Evolutionary conservation across 352 stramenopile genomes (phyloP), one percentile per base, ranked within the genome.

Genomic region (Hyaloperonospora arabidopsidis): DNA sequence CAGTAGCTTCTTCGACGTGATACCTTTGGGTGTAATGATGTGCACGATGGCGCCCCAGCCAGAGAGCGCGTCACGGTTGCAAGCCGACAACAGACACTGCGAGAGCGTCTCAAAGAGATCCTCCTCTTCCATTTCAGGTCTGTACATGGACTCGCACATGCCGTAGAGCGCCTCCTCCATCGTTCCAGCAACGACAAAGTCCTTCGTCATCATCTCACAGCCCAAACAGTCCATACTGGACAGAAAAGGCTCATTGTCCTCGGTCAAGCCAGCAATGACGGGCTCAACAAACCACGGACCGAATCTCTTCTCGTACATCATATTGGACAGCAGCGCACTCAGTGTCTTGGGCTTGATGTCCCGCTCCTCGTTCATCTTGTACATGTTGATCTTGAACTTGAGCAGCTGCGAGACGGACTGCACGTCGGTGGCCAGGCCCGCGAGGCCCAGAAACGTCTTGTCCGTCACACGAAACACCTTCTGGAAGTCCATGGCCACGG

Each of bases 251-350:
- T 96, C 89, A 68, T 95, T 95, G 57, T 98, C 86, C 43, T 92
- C 79, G 36, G 77, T 96, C 13, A 99, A 71, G 5, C 97, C 97
- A 5, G 96, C 96, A 49, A 99, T 95, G 11, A 99, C 79, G 6
- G 97, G 97, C 70, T 99, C 96, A 18, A 97, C 83, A 73, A 99
- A 99, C 78, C 97, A 99, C 47, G 97, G 97, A 19, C 96, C 97
- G 70, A 99, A 99, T 55, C 96, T 78, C 67, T 98, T 99, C 74
- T 98, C 93, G 74, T 99, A 99, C 66, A 99, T 90, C 67, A 98
- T 93, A 60, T 86, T 93, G 28, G 86, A 97, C 28, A 99, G 54
- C 57, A 99, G 70, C 57, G 96, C 88, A 45, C 86, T 95, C 54
- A 99, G 96, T 11, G 97, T 97, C 68, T 97, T 87, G 14, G 97